Evolutionary conservation across 139 green algal species (phyloP), one percentile per base, ranked within the genome.

Genomic region (Tetraselmis striata): DNA sequence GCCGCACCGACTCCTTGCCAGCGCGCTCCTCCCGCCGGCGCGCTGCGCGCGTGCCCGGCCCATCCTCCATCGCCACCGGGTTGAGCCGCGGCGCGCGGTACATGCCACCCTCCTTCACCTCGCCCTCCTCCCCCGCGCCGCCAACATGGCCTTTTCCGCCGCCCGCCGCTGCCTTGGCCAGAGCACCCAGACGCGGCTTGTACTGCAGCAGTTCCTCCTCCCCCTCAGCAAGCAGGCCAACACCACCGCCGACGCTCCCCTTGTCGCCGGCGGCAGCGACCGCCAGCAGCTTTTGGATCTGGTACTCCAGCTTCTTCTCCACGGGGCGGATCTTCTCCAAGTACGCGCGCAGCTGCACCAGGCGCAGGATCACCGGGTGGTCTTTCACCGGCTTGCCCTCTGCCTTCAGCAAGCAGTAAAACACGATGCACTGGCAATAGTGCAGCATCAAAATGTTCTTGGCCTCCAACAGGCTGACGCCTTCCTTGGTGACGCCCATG

Each of bases 371-470:
- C 23, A 99, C 96, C 0, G 97, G 97, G 90, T 99, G 97, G 78
- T 95, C 92, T 29, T 86, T 85, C 79, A 99, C 95, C 0, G 91
- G 84, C 27, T 86, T 80, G 0, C 96, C 97, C 90, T 99, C 97
- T 5, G 92, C 90, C 84, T 97, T 98, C n/a, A 99, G 91, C 87
- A 99, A 88, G 31, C 98, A 79, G 91, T 98, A 99, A 83, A 98
- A 98, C 18, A 96, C 89, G 80, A 99, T 94, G 89, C 92, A 90
- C 23, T 85, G 85, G 90, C 92, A 97, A 89, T 99, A 99, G 75
- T 89, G 81, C 85, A 98, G 89, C 87, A 99, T 92, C 85, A 99
- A 91, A 81, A 97, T 81, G 90, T 99, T 92, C 92, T 99, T 99
- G 26, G 95, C 95, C 87, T 99, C 96, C 78, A 99, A 89, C 88